Base-by-base conservation (phyloP, 106 monocot species). In the Phalaenopsis aphrodite region DNA sequence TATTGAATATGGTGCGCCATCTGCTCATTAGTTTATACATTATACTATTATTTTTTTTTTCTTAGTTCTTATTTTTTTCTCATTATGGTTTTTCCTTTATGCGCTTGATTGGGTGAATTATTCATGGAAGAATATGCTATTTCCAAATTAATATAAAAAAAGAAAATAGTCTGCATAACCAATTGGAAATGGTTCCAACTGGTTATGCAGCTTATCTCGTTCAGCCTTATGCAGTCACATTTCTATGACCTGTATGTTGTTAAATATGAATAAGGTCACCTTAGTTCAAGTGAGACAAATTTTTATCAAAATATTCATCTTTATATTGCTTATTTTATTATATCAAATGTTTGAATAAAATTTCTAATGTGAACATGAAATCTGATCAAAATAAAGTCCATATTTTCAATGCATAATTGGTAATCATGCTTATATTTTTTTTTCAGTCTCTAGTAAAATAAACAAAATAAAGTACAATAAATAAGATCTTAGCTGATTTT, bases 1-100 rank as follows among this genome's bases (percentile, higher is more conserved):
- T 93, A 55, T 82, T 93, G 79, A 93, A 90, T 65, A 41, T 82
- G 78, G 92, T 93, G 75, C 16, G 81, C 1, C 30, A 57, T 79
- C 19, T 46, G 18, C 8, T 75, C n/a, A 7, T 75, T 75, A 38
- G 39, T 71, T 3, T 39, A 21, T 5, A 75, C 74, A 41, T 3
- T 39, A 21, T 5, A 75, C 74, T 43, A 43, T 75, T 24, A 42
- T 75, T 19, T 30, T 30, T 30, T 30, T 75, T 42, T 18, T 42
- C 19, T 19, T 75, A 45, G 41, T 45, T 41, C 71, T 71, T 71
- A 38, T 71, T 16, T 42, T 5, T 43, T 75, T 2, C 12, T 41
- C 0, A 41, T 75, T 18, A 7, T 45, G 43, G 43, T 45, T n/a
- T 45, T 75, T 74, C n/a, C 4, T 14, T 71, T 71, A 6, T 45